Base-by-base conservation (phyloP, 805 yeast genomes). In the Ogataea siamensis region DNA sequence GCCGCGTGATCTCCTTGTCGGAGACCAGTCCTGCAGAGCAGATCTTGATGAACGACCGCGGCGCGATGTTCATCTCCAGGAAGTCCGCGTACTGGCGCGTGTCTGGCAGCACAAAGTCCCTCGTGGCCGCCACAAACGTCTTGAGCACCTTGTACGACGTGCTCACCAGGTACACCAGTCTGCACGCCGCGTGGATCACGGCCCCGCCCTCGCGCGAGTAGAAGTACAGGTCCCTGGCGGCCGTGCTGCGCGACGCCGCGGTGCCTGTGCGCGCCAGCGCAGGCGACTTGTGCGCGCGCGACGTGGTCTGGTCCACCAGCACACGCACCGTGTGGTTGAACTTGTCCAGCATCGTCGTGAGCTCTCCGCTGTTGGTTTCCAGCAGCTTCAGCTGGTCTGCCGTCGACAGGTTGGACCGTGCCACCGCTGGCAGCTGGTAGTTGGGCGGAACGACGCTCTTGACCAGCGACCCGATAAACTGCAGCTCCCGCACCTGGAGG, bases 1-100 rank as follows among this genome's bases (percentile, higher is more conserved):
- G 66, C 23, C 37, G 46, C 19, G 55, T 45, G 22, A 62, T 60
- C 8, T 59, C 57, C 16, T 67, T 44, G 23, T 59, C 60, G 20
- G 70, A 71, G n/a, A 73, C 71, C 32, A 83, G 63, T 0, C 84
- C 87, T 32, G 64, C 57, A 0, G 88, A 74, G 47, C 88, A 81
- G 39, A 68, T 70, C 39, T 67, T 69, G 20, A 83, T 73, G 57
- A 84, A 83, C 7, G 69, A 71, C 7, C 70, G 73, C 0, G 88
- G 79, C 5, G 78, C 70, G 3, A 84, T 70, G 42, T 72, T 69
- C 58, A 79, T 73, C 17, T 57, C 58, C 7, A 70, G 60, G 46
- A 83, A 83, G 55, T 85, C 83, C 1, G 87, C 82, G 53, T 83
- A 84, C 14, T 75, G 65, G 51, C 87, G 71, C 28, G 76, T 79